Evolutionary conservation across 2,329 filamentous ascomycete species (phyloP).

Genomic region (Colletotrichum musicola): DNA sequence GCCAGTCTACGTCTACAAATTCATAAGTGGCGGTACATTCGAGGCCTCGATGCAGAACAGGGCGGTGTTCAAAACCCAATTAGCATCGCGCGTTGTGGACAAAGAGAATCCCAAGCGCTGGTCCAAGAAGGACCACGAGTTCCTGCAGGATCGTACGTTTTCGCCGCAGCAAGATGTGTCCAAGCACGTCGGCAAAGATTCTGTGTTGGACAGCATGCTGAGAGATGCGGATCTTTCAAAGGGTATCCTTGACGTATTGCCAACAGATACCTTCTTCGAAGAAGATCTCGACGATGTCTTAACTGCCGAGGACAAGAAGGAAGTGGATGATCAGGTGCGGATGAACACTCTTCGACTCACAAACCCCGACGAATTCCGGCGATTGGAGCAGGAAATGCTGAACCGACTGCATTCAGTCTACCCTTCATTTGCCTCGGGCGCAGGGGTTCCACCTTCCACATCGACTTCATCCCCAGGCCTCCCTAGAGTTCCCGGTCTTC

Average conservation of each 20-base stretch:
- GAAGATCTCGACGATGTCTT: conserved; percentile 73
- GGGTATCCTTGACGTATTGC: conserved; percentile 68
- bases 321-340: conserved; percentile 60
- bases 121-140: conserved; percentile 57
- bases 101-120: conserved; percentile 80
- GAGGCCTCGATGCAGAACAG: conserved; percentile 81
- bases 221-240: conserved; percentile 48
- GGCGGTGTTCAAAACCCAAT: conserved; percentile 84
- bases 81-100: conserved; percentile 85
- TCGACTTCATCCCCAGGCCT: too few relatives aligned
- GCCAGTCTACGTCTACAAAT: conserved; percentile 85
- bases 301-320: conserved; percentile 70
- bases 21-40: conserved; percentile 82
- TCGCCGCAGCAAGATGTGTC: conserved; percentile 64
- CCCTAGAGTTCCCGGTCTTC: too few relatives aligned
- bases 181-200: conserved; percentile 72
- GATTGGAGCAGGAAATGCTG: conserved; percentile 38
- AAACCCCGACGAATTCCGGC: conserved; percentile 49
- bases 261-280: conserved; percentile 79
- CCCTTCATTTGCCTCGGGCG: not conserved
- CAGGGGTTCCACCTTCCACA: too few relatives aligned
- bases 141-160: conserved; percentile 63
- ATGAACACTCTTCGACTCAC: conserved; percentile 49
- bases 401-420: not conserved
- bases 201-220: conserved; percentile 66